Base-by-base conservation (phyloP, 1,284 basidiomycete species). In the Gymnopus androsaceus region DNA sequence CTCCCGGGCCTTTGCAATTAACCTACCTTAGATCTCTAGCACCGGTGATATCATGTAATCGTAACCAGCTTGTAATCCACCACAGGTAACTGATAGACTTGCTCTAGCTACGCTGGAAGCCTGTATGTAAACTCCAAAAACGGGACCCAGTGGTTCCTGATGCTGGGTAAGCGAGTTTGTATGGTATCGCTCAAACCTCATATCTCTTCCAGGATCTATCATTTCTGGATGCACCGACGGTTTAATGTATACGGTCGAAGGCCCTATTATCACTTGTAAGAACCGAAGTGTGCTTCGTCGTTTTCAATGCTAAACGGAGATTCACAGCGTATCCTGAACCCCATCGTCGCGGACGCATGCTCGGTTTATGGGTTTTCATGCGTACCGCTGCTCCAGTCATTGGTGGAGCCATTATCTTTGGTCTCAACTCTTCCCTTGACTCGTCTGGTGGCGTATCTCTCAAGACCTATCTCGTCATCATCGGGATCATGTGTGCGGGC, bases 281-380 rank as follows among this genome's bases (percentile, higher is more conserved):
- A 31, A 21, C n/a, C 14, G 7, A 30, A 17, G 8, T 12, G n/a
- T 53, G 2, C 21, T 17, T 31, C 25, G 52, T 25, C 46, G 44
- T 41, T 41, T n/a, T 44, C 41, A 25, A 11, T 11, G 23, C 14
- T 7, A 41, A 15, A 51, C 25, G 0, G 41, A 30, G 19, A 11
- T 12, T 36, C 55, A 4, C 33, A 70, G 68, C 69, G 1, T 72
- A 72, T 61, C 70, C 70, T 7, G 70, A 71, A 46, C 64, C 67
- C 19, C 60, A 67, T 40, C 64, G 65, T 23, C 65, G 68, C 1
- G 70, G 69, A 2, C 66, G 68, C 28, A 72, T 72, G 70, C 63
- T 72, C 4, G 68, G 61, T 12, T 61, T 72, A 11, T 72, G 70
- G 70, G 70, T 72, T 6, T 68, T 69, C 64, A 68, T 71, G 68